Conservation (phyloP, 768 basidiomycete genomes). For the Daedalea quercina region DNA sequence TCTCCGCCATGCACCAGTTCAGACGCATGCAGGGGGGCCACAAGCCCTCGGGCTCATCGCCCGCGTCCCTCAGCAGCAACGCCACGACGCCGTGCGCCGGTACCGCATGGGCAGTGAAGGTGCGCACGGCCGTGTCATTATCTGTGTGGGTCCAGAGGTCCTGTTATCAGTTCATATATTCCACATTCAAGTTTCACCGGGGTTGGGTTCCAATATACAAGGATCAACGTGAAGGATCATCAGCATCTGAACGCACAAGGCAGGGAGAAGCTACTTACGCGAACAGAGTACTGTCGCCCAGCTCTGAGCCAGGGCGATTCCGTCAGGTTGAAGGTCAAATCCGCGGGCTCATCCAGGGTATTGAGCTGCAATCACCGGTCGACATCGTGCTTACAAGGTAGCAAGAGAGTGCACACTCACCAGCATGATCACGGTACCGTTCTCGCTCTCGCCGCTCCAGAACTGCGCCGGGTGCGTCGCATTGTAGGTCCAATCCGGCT, state of each 20-base stretch:
- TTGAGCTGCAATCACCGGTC: conserved; percentile 38
- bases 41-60: conserved; percentile 54
- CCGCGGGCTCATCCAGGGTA: conserved; percentile 45
- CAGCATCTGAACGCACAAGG: too few relatives aligned
- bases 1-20: conserved; percentile 53
- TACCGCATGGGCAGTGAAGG: conserved; percentile 49
- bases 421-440: conserved; percentile 64
- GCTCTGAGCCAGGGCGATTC: conserved; percentile 70
- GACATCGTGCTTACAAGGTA: background rate
- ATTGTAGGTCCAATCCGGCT: conserved; percentile 34
- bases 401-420: conserved; percentile 26
- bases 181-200: background rate
- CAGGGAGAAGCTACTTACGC: conserved; percentile 37
- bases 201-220: background rate
- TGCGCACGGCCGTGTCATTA: conserved; percentile 59
- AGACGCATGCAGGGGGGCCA: conserved; percentile 50
- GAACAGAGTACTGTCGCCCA: conserved; percentile 56
- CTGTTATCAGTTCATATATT: conserved; percentile 23
- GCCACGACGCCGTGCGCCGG: conserved; percentile 68
- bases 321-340: conserved; percentile 56
- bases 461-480: conserved; percentile 57
- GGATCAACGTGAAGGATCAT: background rate
- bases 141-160: conserved; percentile 71
- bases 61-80: conserved; percentile 56
- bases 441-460: conserved; percentile 62